A percentile compares a stretch with the other conserved stretches of the same genome.
Evolutionary conservation across 1,284 basidiomycete species (phyloP).

Genomic region (Cryptococcus jaspeensis): DNA sequence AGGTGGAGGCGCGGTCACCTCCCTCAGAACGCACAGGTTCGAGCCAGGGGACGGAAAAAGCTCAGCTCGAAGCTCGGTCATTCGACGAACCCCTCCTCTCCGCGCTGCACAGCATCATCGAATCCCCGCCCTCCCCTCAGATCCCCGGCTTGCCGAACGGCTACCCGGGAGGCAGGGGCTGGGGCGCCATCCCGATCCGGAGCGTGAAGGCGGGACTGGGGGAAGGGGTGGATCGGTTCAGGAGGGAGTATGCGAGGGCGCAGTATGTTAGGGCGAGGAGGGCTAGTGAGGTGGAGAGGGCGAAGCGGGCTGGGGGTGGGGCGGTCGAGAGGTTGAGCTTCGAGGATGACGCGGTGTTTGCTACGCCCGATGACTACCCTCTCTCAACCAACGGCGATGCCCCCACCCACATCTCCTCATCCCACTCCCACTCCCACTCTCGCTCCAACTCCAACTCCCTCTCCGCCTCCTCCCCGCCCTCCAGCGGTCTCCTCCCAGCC

Average conservation of each 20-base stretch:
- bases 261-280: slow-evolving; percentile 19
- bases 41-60: not conserved
- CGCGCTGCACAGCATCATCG: slow-evolving; percentile 66
- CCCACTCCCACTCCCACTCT: too few species aligned
- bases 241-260: slow-evolving; percentile 39
- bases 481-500: slow-evolving; percentile 23
- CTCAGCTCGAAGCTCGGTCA: slow-evolving; percentile 46
- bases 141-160: slow-evolving; percentile 79
- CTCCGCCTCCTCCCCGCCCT: slow-evolving; percentile 18
- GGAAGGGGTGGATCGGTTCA: slow-evolving; percentile 42
- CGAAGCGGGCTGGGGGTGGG: slow-evolving; percentile 13
- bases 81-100: slow-evolving; percentile 75
- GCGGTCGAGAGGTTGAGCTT: slow-evolving; percentile 38
- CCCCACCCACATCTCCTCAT: not conserved
- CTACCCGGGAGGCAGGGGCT: slow-evolving; percentile 38
- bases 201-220: slow-evolving; percentile 39
- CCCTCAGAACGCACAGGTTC: not conserved
- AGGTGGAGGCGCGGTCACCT: slow-evolving; percentile 61
- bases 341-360: slow-evolving; percentile 44
- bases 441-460: slow-evolving; percentile 13
- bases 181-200: slow-evolving; percentile 41
- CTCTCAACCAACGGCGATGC: not conserved
- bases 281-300: slow-evolving; percentile 15
- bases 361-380: not conserved
- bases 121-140: slow-evolving; percentile 54